These are phyloP conservation scores for Penicillium goetzii DNA, from an alignment of 495 filamentous ascomycete genomes.

Conservation along the genomic window DNA sequence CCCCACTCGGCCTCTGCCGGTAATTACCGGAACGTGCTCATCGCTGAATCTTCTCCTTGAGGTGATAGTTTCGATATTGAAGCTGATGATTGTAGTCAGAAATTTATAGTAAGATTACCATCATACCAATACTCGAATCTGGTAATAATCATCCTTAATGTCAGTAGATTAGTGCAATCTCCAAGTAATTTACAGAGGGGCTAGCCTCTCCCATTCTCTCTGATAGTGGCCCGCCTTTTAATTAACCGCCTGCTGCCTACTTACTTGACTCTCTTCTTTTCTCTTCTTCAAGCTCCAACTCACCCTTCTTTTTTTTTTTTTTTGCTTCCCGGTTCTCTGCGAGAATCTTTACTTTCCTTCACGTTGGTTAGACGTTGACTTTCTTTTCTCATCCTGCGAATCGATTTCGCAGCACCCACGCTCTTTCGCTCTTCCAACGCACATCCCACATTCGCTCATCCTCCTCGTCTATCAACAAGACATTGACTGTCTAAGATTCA, in stretches of 20 bases:
- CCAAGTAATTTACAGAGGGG: neutral
- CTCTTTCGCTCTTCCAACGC: conserved; percentile 22
- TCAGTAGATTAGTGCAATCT: conserved; percentile 4
- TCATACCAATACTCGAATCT: neutral
- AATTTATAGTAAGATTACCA: too few species aligned
- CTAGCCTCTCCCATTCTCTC: neutral
- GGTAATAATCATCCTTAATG: too few species aligned
- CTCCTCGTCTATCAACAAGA: conserved; percentile 16
- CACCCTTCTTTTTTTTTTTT: conserved; percentile 31
- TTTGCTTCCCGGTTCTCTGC: conserved; percentile 27
- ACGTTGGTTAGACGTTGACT: conserved; percentile 28
- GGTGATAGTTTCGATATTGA: neutral
- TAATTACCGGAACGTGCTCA: neutral
- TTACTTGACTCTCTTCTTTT: conserved; percentile 27
- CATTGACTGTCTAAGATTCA: conserved; percentile 33
- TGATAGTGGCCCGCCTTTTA: conserved; percentile 11
- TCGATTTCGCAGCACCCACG: conserved; percentile 50
- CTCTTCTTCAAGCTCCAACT: conserved; percentile 20
- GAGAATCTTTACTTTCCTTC: conserved; percentile 38
- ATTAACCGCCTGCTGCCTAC: conserved; percentile 21
- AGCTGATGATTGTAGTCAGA: too few species aligned
- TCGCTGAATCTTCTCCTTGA: too few species aligned
- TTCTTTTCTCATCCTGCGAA: conserved; percentile 50
- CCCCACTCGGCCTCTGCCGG: conserved; percentile 10
- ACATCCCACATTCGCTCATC: conserved; percentile 7